Conservation (phyloP, 2,329 filamentous ascomycete species). For the Aphanoascus verrucosus region DNA sequence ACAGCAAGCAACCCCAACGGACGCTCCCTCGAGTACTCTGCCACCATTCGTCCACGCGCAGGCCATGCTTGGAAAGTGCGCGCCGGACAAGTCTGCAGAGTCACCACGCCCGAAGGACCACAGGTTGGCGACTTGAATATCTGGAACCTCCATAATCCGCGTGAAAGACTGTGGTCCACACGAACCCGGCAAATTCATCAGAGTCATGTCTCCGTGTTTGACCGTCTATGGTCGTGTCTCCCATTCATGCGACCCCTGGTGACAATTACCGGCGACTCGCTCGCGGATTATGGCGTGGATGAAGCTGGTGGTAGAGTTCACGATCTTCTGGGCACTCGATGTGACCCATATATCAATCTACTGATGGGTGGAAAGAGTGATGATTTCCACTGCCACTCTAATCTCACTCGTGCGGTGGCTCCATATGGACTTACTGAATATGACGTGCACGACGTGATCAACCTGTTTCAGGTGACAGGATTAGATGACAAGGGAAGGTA, state of each 20-base stretch:
- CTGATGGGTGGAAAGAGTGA: constrained; percentile 61
- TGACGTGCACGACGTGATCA: constrained; percentile 76
- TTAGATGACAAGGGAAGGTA: constrained; percentile 61
- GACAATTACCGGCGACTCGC: constrained; percentile 59
- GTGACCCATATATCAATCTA: constrained; percentile 72
- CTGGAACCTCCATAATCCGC: constrained; percentile 65
- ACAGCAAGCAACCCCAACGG: constrained; percentile 24
- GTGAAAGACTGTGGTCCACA: constrained; percentile 72
- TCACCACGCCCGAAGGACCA: constrained; percentile 65
- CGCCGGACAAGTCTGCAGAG: constrained; percentile 56
- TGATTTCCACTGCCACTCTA: constrained; percentile 76
- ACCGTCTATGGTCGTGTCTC: constrained; percentile 66
- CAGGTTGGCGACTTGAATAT: constrained; percentile 79
- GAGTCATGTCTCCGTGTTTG: constrained; percentile 59
- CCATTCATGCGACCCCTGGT: constrained; percentile 66
- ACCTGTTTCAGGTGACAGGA: constrained; percentile 76
- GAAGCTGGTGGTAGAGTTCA: constrained; percentile 58
- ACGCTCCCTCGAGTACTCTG: constrained; percentile 34
- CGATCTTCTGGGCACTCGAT: constrained; percentile 71
- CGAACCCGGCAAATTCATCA: constrained; percentile 69
- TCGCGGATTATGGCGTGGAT: constrained; percentile 50
- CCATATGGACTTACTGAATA: constrained; percentile 58
- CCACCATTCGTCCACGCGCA: constrained; percentile 61
- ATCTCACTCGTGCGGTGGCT: constrained; percentile 61
- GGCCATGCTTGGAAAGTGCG: constrained; percentile 62